Conservation (phyloP, 371 early-diverging fungal species). For the Mortierella sp. region DNA sequence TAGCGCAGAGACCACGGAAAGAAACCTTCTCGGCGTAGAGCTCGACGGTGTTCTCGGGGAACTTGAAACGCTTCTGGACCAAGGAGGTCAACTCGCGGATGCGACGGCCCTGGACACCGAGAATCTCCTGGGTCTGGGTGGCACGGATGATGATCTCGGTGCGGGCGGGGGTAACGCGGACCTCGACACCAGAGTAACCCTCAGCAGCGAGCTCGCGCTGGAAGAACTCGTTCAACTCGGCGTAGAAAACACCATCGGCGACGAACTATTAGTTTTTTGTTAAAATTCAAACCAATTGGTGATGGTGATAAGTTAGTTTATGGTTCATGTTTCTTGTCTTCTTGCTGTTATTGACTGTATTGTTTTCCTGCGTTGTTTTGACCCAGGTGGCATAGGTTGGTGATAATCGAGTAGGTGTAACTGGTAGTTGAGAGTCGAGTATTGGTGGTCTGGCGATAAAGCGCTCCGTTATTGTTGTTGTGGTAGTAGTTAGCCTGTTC, state of each 20-base stretch:
- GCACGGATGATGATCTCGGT: conserved; percentile 99
- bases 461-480: not conserved
- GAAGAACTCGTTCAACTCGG: conserved; percentile 99
- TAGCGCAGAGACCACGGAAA: conserved; percentile 99
- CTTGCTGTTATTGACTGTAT: not conserved
- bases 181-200: conserved; percentile 96
- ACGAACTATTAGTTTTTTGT: conserved; percentile 82
- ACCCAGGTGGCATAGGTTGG: not conserved
- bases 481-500: not conserved
- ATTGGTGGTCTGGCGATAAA: not conserved
- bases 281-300: not conserved
- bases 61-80: conserved; percentile 99
- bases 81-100: conserved; percentile 98
- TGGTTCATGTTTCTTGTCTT: not conserved
- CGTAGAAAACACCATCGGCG: conserved; percentile 99
- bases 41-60: conserved; percentile 98
- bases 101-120: conserved; percentile 99
- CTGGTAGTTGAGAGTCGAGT: not conserved
- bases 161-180: conserved; percentile 98
- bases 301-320: not conserved
- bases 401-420: not conserved
- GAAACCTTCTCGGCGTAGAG: conserved; percentile 99
- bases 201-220: conserved; percentile 88
- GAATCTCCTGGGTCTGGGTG: conserved; percentile 98
- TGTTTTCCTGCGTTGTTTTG: not conserved